Evolutionary conservation across 306 rosid genomes (phyloP), one percentile per base, ranked within the genome.

Genomic region (Bauhinia variegata): DNA sequence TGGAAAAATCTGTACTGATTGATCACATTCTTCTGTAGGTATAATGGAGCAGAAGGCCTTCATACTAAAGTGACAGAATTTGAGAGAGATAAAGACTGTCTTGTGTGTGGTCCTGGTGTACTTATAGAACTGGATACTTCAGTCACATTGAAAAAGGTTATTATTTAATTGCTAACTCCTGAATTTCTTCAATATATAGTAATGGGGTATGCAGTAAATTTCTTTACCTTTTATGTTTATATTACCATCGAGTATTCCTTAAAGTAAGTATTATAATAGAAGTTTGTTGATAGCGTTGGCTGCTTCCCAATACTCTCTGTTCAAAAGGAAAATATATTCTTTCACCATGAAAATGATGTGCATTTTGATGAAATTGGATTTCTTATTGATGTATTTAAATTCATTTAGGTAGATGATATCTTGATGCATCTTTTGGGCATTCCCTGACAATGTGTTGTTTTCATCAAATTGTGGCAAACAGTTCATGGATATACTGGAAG

Each of bases 31-130:
- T 73, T 70, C 66, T 81, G 68, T 63, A 89, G 97, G 82, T 93
- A 89, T 82, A 93, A 93, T 80, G 97, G 97, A 64, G 89, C 91
- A 47, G 86, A 81, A 76, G 98, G 97, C 68, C 88, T 93, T 59
- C 98, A 89, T 78, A 88, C 96, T 14, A 85, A 89, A 82, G 96
- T 93, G 71, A 82, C 98, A n/a, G 97, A 89, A 66, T 93, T 93
- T 77, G 91, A 84, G 57, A 86, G 74, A 81, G 97, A 93, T 74
- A 89, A 75, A 75, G 98, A 93, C 58, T 93, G 98, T 67, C 88
- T 93, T 70, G 97, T 86, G 17, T 93, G 98, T 54, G 97, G 97
- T 58, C 95, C 98, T 17, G 98, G 98, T 59, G 73, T 93, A 75
- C 86, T 83, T 17, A 66, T 93, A 72, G 97, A 89, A 81, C 80